A percentile compares a stretch with the other conserved stretches of the same genome.
These are phyloP conservation scores for Yamadazyma taylorii DNA, from an alignment of 1,139 yeast species.

Conservation along the genomic window DNA sequence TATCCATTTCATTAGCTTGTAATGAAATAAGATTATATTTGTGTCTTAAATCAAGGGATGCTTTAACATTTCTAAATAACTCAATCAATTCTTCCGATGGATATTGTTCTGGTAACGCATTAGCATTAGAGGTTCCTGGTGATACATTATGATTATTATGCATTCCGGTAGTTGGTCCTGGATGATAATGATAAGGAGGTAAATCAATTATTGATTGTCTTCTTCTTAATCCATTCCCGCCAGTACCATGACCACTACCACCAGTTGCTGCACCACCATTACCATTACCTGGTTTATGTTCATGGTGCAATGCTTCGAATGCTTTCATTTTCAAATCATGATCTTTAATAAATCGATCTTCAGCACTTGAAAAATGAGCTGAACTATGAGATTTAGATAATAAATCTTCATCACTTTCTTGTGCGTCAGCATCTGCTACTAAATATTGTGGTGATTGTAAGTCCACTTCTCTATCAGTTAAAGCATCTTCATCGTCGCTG, in stretches of 20 bases:
- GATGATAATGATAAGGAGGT: conserved; percentile 28
- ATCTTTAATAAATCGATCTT: conserved; percentile 65
- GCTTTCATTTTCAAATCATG: conserved; percentile 72
- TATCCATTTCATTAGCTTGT: conserved; percentile 65
- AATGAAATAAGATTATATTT: conserved; percentile 70
- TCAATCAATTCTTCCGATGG: conserved; percentile 71
- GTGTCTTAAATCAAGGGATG: conserved; percentile 73
- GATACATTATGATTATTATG: conserved; percentile 15
- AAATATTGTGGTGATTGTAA: conserved; percentile 14
- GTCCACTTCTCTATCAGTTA: conserved; percentile 6
- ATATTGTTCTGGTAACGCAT: conserved; percentile 63
- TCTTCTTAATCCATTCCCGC: conserved; percentile 32
- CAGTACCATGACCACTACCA: too few relatives aligned
- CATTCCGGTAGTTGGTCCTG: conserved; percentile 20
- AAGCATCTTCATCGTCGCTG: conserved; percentile 30
- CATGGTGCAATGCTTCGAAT: conserved; percentile 49
- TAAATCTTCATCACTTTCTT: conserved; percentile 21
- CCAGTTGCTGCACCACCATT: too few relatives aligned
- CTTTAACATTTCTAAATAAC: conserved; percentile 68
- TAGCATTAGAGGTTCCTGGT: too few relatives aligned
- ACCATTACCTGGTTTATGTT: conserved; percentile 13
- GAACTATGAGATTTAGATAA: conserved; percentile 36
- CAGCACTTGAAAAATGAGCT: conserved; percentile 66
- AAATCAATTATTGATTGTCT: conserved; percentile 55
- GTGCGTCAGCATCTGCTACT: conserved; percentile 21